These are phyloP conservation scores for carrot (Daucus carota) DNA, from an alignment of 129 eudicot genomes.

Conservation along the genomic window DH1_v3.0 NC_030386.2:2958501-2959000, in stretches of 20 bases:
- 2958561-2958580: not conserved
- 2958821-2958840: not conserved
- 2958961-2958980: not conserved
- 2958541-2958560: not conserved
- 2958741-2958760: slow-evolving; percentile 74
- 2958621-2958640: slow-evolving; percentile 90
- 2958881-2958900: not conserved
- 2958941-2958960: not conserved
- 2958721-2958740: slow-evolving; percentile 91
- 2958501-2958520: not conserved
- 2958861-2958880: not conserved
- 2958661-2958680: slow-evolving; percentile 59
- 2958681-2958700: slow-evolving; percentile 54
- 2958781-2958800: not conserved
- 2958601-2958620: not conserved
- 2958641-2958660: slow-evolving; percentile 60
- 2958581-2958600: not conserved
- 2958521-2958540: not conserved
- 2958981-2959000: not conserved
- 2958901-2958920: not conserved
- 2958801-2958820: not conserved
- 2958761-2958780: slow-evolving; percentile 28
- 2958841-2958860: not conserved
- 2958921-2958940: not conserved
- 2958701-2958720: slow-evolving; percentile 83